phyloP scores from a whole-genome alignment of 208 protist genomes.

The Leishmania gerbilli region DNA sequence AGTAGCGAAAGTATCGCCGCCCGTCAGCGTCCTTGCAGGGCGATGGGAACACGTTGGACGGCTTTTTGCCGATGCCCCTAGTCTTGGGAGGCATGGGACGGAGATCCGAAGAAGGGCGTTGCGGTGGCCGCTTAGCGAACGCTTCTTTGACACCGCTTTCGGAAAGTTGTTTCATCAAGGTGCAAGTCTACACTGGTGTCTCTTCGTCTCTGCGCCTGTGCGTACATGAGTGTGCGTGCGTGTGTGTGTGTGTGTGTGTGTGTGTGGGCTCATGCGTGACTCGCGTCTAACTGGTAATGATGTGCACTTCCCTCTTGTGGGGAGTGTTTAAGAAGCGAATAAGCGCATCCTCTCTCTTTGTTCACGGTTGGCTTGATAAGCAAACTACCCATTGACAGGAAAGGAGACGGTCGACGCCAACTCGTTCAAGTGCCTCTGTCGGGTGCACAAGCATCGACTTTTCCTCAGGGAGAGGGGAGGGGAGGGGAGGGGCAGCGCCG shows the following conservation, averaged over 20 bases:
- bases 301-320: neutral
- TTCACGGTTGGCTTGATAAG: neutral
- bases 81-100: neutral
- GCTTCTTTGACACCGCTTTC: neutral
- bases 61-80: neutral
- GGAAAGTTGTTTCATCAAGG: neutral
- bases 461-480: too few species aligned
- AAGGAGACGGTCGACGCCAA: neutral
- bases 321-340: slow-evolving; percentile 2
- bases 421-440: neutral
- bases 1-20: neutral
- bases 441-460: neutral
- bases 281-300: neutral
- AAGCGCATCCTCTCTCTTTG: neutral
- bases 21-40: neutral
- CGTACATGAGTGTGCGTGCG: neutral
- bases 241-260: neutral
- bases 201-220: neutral
- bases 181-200: neutral
- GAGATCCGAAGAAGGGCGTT: neutral
- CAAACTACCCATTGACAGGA: too few species aligned
- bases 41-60: neutral
- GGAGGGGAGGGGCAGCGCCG: neutral
- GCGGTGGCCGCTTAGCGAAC: neutral
- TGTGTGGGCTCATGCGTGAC: neutral